Base-by-base conservation (phyloP, 192 early-diverging fungal genomes). In the Mycoemilia scoparia region DNA sequence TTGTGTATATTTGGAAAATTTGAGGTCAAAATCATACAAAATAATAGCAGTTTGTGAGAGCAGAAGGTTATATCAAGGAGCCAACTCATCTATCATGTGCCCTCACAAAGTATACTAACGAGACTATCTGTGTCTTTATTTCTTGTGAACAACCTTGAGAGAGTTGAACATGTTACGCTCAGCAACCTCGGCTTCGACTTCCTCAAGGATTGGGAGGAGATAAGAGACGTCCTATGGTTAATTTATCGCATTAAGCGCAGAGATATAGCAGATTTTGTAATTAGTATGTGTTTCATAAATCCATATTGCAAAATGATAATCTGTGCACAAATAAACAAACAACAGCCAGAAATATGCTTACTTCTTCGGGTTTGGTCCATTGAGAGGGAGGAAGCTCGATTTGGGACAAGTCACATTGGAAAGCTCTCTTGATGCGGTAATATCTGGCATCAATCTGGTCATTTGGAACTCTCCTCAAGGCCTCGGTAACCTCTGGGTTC, bases 151-250 rank as follows among this genome's bases (percentile, higher is more conserved):
- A 8, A 24, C 22, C 33, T 54, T 48, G 52, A 66, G 58, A 41
- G 66, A 66, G 52, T 83, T 72, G 51, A 78, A 79, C 40, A 71
- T 73, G 29, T 72, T 71, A 33, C 66, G 76, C 60, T 84, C 81
- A 12, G 68, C 70, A 49, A 70, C 53, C 60, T 96, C 92, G 35
- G 59, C 58, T 39, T 78, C 67, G 21, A 92, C 84, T 43, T 82
- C 64, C 18, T 76, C 72, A 38, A 96, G 64, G 41, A 78, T 40
- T 15, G 87, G 84, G 25, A 61, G 60, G 26, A 96, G 69, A 63
- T 96, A 91, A 43, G 76, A 66, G 35, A 74, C 47, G 69, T 92
- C n/a, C 82, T n/a, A n/a, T n/a, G n/a, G n/a, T n/a, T n/a, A n/a
- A n/a, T n/a, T n/a, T n/a, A n/a, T n/a, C n/a, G n/a, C n/a, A n/a